Evolutionary conservation across 306 rosid genomes (phyloP).

Genomic region (Hylodesmum podocarpum): DNA sequence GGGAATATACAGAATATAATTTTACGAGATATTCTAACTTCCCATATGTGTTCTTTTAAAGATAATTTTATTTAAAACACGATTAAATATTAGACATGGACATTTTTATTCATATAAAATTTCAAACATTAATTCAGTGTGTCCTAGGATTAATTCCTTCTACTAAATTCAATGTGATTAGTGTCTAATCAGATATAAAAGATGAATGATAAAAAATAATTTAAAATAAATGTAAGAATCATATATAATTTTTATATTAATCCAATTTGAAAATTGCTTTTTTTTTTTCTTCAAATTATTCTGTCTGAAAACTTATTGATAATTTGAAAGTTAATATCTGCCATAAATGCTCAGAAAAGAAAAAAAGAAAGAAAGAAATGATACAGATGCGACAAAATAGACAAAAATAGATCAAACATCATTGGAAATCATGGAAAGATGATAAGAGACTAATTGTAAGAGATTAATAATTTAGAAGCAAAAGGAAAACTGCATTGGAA

Average conservation of each 20-base stretch:
- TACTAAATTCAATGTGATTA: too few species aligned
- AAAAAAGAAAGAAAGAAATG: background rate
- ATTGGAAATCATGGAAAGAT: background rate
- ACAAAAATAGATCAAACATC: conserved; percentile 1
- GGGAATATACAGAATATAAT: too few species aligned
- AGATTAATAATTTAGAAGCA: background rate
- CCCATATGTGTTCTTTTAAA: too few species aligned
- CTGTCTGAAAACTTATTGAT: background rate
- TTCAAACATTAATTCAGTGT: too few species aligned
- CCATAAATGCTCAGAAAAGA: background rate
- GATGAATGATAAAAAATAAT: background rate
- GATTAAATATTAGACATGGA: too few species aligned
- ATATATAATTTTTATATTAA: background rate
- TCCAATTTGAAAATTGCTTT: background rate
- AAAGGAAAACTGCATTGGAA: background rate
- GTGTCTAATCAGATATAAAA: background rate
- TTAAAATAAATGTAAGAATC: background rate
- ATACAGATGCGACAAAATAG: background rate
- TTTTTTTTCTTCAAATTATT: background rate
- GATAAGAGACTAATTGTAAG: background rate
- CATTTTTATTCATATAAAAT: too few species aligned
- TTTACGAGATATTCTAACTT: too few species aligned
- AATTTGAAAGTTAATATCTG: background rate
- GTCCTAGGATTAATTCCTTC: too few species aligned
- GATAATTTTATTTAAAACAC: too few species aligned